Conservation (phyloP, 768 basidiomycete species). For the Trametopsis cervina region DNA sequence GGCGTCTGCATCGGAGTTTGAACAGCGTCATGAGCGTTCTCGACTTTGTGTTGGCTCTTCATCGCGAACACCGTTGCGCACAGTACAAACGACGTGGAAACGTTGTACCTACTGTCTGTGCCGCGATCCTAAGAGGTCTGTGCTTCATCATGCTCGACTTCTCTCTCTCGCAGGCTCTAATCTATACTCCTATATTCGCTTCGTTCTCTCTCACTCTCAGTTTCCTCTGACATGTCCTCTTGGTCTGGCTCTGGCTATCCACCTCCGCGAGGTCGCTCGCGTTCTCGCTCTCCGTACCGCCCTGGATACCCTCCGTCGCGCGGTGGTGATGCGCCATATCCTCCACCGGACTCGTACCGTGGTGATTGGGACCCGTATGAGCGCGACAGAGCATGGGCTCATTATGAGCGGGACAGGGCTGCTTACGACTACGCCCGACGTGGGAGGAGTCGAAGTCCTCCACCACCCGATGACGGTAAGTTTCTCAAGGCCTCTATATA, state of each 20-base stretch:
- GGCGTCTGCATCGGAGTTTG: slow-evolving; percentile 31
- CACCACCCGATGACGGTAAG: slow-evolving; percentile 56
- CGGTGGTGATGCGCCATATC: slow-evolving; percentile 43
- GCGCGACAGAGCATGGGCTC: slow-evolving; percentile 59
- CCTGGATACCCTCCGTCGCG: slow-evolving; percentile 47
- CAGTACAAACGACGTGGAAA: slow-evolving; percentile 31
- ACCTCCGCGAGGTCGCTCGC: slow-evolving; percentile 69
- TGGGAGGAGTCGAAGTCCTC: slow-evolving; percentile 73
- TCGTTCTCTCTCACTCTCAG: slow-evolving; percentile 46
- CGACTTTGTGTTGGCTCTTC: slow-evolving; percentile 25
- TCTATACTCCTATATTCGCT: slow-evolving; percentile 46
- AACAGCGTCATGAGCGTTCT: slow-evolving; percentile 22
- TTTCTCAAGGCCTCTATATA: slow-evolving; percentile 1
- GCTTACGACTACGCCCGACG: slow-evolving; percentile 64
- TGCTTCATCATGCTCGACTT: slow-evolving; percentile 86
- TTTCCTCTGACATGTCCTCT: slow-evolving; percentile 63
- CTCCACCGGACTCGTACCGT: slow-evolving; percentile 48
- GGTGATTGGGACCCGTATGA: slow-evolving; percentile 68
- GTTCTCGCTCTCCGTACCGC: slow-evolving; percentile 68
- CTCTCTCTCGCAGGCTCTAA: slow-evolving; percentile 64
- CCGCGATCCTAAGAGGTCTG: slow-evolving; percentile 78
- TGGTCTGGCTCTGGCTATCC: slow-evolving; percentile 70
- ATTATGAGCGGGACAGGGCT: slow-evolving; percentile 63
- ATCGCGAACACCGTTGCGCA: slow-evolving; percentile 57
- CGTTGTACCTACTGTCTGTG: slow-evolving; percentile 29